Percentiles rank a stretch among this genome's conserved stretches.
phyloP scores from a whole-genome alignment of 495 filamentous ascomycete genomes.

The Neurospora pannonica region DNA sequence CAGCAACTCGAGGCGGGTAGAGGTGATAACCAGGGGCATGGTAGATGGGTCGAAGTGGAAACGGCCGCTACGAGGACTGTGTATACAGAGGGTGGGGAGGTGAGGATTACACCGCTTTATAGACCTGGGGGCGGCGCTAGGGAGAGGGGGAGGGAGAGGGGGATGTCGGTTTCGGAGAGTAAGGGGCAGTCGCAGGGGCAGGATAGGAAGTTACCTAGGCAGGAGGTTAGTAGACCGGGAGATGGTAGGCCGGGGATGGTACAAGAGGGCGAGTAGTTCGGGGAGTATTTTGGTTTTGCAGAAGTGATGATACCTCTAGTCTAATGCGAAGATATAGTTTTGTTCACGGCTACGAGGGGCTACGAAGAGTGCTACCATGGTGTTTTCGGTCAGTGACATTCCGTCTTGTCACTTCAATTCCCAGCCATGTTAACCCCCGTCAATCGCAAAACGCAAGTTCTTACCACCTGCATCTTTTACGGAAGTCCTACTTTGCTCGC shows the following conservation, averaged over 20 bases:
- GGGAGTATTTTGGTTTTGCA: constrained; percentile 4
- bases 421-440: no score
- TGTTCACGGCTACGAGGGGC: no score
- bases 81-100: not conserved
- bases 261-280: constrained; percentile 2
- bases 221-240: not conserved
- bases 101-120: not conserved
- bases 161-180: not conserved
- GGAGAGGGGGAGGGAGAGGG: not conserved
- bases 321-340: no score
- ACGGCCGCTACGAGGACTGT: not conserved
- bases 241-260: not conserved
- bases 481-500: not conserved
- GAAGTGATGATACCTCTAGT: no score
- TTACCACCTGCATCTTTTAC: not conserved
- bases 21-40: not conserved
- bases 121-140: not conserved
- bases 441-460: not conserved
- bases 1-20: not conserved
- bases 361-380: no score
- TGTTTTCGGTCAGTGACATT: no score
- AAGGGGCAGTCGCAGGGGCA: not conserved
- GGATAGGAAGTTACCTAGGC: not conserved
- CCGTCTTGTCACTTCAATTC: no score
- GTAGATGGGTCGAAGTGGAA: not conserved